These are phyloP conservation scores for Xerocomus amazonicus DNA, from an alignment of 1,284 basidiomycete species.

Conservation along the genomic window DNA sequence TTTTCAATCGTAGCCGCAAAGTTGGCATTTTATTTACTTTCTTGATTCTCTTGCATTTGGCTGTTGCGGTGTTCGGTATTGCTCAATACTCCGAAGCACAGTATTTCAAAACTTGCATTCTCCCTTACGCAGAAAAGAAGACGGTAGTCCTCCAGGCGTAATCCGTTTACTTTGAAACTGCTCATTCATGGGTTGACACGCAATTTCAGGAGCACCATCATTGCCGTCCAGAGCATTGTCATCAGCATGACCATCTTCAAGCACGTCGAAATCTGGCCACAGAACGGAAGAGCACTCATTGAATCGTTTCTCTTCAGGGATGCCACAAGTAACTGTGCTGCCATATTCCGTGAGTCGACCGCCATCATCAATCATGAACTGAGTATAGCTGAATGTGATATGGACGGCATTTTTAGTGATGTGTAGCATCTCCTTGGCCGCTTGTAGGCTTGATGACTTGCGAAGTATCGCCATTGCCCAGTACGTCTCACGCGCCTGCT, in stretches of 20 bases:
- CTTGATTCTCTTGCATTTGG: conserved; percentile 12
- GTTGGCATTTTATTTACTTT: conserved; percentile 6
- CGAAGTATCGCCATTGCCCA: conserved; percentile 1
- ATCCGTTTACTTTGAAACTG: background rate
- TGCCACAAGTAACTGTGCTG: conserved; percentile 8
- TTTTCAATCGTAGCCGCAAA: conserved; percentile 24
- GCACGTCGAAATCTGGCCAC: background rate
- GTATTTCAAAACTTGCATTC: conserved; percentile 15
- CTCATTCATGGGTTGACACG: background rate
- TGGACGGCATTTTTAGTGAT: conserved; percentile 5
- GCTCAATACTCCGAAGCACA: background rate
- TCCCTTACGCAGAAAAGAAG: background rate
- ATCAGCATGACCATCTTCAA: conserved; percentile 13
- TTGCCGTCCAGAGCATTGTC: conserved; percentile 8
- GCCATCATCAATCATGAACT: background rate
- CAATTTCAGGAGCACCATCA: conserved; percentile 1
- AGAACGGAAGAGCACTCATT: conserved; percentile 15
- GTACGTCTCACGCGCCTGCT: conserved; percentile 3
- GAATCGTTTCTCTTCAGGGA: conserved; percentile 21
- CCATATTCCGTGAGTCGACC: conserved; percentile 15
- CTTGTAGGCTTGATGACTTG: conserved; percentile 7
- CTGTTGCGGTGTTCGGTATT: background rate
- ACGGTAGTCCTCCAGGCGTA: background rate
- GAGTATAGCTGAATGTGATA: background rate
- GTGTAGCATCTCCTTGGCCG: background rate